Conservation (phyloP, 306 rosid genomes). For the Mimosa bimucronata region DNA sequence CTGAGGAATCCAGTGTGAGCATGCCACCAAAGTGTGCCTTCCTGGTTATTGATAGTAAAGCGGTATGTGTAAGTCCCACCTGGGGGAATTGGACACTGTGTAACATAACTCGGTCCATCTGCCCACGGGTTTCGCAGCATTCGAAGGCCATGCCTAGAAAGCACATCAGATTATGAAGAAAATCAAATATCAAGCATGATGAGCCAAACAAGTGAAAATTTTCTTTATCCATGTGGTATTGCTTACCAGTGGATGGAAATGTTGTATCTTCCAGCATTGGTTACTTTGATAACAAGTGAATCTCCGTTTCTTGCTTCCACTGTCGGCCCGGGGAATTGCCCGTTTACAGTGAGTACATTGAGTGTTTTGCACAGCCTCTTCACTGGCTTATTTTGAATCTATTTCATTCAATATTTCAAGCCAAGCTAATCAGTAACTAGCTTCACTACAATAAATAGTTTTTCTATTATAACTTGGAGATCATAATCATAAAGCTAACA, state of each 20-base stretch:
- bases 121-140: slow-evolving; percentile 96
- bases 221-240: slow-evolving; percentile 25
- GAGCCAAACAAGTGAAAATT: slow-evolving; percentile 14
- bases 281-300: slow-evolving; percentile 67
- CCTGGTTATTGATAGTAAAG: slow-evolving; percentile 74
- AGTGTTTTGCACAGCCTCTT: slow-evolving; percentile 86
- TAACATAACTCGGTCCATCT: slow-evolving; percentile 85
- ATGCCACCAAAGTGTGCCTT: slow-evolving; percentile 98
- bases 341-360: slow-evolving; percentile 71
- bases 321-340: slow-evolving; percentile 86
- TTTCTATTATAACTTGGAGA: neutral
- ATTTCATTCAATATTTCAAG: slow-evolving; percentile 32
- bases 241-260: slow-evolving; percentile 77
- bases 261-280: slow-evolving; percentile 66
- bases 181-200: slow-evolving; percentile 8
- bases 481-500: slow-evolving; percentile 20
- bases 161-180: slow-evolving; percentile 30
- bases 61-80: slow-evolving; percentile 92
- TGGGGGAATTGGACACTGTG: slow-evolving; percentile 91
- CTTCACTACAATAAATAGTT: neutral
- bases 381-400: slow-evolving; percentile 64
- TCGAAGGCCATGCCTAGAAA: slow-evolving; percentile 81
- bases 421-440: neutral
- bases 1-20: slow-evolving; percentile 87
- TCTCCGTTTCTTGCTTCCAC: slow-evolving; percentile 71